Conservation (phyloP, 2,329 filamentous ascomycete genomes). For the Aspergillus ibericus region DNA sequence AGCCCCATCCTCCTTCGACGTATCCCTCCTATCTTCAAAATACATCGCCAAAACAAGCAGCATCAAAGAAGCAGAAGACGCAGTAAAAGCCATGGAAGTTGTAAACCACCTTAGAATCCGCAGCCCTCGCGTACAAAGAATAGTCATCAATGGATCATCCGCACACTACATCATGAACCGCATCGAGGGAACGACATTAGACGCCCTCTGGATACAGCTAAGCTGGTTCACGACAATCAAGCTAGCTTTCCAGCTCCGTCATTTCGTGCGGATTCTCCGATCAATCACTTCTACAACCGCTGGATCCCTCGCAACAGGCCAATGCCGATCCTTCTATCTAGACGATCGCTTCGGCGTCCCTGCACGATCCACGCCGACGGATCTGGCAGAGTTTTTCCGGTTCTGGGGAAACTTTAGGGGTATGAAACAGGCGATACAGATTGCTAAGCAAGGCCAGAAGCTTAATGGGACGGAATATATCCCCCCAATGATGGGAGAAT, state of each 20-base stretch:
- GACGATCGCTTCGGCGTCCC: conserved; percentile 24
- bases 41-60: conserved; percentile 15
- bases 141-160: conserved; percentile 10
- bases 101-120: conserved; percentile 22
- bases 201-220: conserved; percentile 19
- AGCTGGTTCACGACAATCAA: conserved; percentile 21
- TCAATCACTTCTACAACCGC: conserved; percentile 22
- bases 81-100: conserved; percentile 15
- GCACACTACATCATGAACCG: conserved; percentile 22
- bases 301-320: conserved; percentile 19
- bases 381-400: conserved; percentile 19
- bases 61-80: conserved; percentile 16
- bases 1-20: neutral
- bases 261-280: conserved; percentile 18
- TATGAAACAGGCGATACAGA: conserved; percentile 15
- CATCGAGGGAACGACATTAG: conserved; percentile 21
- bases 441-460: conserved; percentile 2
- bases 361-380: conserved; percentile 11
- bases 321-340: conserved; percentile 21
- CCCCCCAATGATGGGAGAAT: conserved; percentile 2
- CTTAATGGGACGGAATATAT: neutral
- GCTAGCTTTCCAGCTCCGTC: conserved; percentile 22
- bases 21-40: neutral
- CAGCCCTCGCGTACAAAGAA: conserved; percentile 14
- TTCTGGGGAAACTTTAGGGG: conserved; percentile 24